phyloP scores from a whole-genome alignment of 768 basidiomycete species.

The Hericium rajendrae region DNA sequence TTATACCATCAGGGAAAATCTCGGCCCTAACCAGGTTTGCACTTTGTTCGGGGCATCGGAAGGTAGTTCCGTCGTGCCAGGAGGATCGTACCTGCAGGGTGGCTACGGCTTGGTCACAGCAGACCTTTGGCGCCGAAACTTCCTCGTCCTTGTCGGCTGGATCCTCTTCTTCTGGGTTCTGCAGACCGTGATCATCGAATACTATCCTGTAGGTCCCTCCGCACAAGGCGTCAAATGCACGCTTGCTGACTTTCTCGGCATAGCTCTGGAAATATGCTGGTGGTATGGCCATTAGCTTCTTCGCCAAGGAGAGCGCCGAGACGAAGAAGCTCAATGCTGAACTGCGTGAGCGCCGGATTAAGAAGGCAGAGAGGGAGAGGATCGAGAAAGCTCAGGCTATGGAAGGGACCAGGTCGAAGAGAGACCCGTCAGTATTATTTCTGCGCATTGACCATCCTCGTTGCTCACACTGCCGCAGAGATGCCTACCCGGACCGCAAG shows the following conservation, averaged over 20 bases:
- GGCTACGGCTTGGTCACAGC: slow-evolving; percentile 40
- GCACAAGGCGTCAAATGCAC: neutral
- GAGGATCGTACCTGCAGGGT: slow-evolving; percentile 75
- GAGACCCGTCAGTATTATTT: slow-evolving; percentile 46
- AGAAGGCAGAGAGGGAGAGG: slow-evolving; percentile 21
- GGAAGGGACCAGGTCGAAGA: slow-evolving; percentile 22
- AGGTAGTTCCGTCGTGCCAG: slow-evolving; percentile 52
- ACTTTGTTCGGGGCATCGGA: slow-evolving; percentile 55
- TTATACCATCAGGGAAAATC: slow-evolving; percentile 42
- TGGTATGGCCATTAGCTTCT: slow-evolving; percentile 50
- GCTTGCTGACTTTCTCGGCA: too few species aligned
- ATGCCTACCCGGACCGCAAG: slow-evolving; percentile 26
- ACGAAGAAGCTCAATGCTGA: slow-evolving; percentile 43
- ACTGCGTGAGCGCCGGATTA: slow-evolving; percentile 40
- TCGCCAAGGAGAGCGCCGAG: slow-evolving; percentile 49
- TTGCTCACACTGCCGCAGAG: neutral
- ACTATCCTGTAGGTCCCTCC: slow-evolving; percentile 38
- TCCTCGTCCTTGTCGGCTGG: slow-evolving; percentile 66
- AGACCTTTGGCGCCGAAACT: slow-evolving; percentile 60
- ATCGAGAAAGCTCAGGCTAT: slow-evolving; percentile 14
- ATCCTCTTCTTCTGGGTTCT: slow-evolving; percentile 59
- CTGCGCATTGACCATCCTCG: neutral
- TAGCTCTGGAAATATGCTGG: slow-evolving; percentile 38
- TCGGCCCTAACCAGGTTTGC: slow-evolving; percentile 69
- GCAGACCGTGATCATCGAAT: slow-evolving; percentile 59